These are phyloP conservation scores for Vanrija sp. DNA, from an alignment of 1,284 basidiomycete species.

Conservation along the genomic window DNA sequence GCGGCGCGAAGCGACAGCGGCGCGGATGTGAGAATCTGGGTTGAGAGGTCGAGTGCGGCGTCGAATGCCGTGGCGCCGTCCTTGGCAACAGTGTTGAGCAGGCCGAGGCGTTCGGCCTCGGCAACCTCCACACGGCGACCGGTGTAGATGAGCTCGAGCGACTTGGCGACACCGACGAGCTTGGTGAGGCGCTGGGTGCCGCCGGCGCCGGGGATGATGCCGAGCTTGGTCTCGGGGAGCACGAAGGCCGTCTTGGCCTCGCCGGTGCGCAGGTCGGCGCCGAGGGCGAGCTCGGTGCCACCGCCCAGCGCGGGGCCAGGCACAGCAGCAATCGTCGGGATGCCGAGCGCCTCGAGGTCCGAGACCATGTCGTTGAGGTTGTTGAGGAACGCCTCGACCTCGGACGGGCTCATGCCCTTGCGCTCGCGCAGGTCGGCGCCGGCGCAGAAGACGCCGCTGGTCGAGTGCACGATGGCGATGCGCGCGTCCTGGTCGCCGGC, in stretches of 20 bases:
- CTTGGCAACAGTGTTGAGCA: conserved; percentile 58
- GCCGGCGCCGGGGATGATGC: conserved; percentile 94
- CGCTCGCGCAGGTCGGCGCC: conserved; percentile 88
- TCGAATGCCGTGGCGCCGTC: conserved; percentile 29
- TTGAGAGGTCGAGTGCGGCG: conserved; percentile 26
- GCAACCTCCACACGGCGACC: conserved; percentile 61
- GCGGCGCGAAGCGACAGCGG: conserved; percentile 84
- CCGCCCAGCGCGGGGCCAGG: conserved; percentile 91
- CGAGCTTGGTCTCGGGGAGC: conserved; percentile 75
- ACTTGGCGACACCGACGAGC: conserved; percentile 71
- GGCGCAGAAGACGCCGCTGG: conserved; percentile 75
- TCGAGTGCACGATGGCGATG: conserved; percentile 72
- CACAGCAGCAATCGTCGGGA: conserved; percentile 87
- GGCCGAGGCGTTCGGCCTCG: conserved; percentile 68
- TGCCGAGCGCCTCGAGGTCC: conserved; percentile 70
- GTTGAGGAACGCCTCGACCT: conserved; percentile 74
- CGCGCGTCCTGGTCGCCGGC: conserved; percentile 57
- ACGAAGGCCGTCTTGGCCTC: conserved; percentile 64
- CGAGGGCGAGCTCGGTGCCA: conserved; percentile 78
- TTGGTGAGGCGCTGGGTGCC: conserved; percentile 84
- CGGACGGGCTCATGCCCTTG: conserved; percentile 67
- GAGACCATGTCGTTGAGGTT: conserved; percentile 69
- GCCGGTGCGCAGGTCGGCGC: conserved; percentile 83
- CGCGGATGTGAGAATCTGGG: conserved; percentile 53
- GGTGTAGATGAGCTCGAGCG: conserved; percentile 85